Evolutionary conservation across 768 basidiomycete species (phyloP).

Genomic region (Dictyophora rubrovolvata): DNA sequence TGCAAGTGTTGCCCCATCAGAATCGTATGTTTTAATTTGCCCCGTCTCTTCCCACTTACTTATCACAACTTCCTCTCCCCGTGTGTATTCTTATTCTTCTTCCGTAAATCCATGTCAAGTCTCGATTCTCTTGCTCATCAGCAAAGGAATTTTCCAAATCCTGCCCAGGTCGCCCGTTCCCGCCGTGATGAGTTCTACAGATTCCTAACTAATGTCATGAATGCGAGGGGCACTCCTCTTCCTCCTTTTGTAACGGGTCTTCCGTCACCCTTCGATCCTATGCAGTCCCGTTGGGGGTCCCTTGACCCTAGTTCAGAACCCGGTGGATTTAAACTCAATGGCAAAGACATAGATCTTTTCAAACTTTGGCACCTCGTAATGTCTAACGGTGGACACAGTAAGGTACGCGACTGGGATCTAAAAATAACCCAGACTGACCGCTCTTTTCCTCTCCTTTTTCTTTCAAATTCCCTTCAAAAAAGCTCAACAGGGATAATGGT

Average conservation of each 20-base stretch:
- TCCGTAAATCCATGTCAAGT: background rate
- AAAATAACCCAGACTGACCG: background rate
- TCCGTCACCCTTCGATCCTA: constrained; percentile 50
- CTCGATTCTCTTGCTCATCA: constrained; percentile 25
- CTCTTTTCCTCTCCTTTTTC: too few relatives aligned
- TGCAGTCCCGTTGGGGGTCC: constrained; percentile 50
- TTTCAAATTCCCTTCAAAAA: background rate
- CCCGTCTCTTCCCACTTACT: constrained; percentile 19
- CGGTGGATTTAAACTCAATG: constrained; percentile 59
- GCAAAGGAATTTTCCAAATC: constrained; percentile 27
- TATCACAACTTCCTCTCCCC: constrained; percentile 29
- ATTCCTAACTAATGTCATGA: constrained; percentile 51
- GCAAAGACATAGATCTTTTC: constrained; percentile 69
- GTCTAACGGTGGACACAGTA: constrained; percentile 49
- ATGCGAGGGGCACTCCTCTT: constrained; percentile 48
- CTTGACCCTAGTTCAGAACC: constrained; percentile 53
- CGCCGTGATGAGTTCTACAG: constrained; percentile 51
- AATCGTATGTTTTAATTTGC: constrained; percentile 17
- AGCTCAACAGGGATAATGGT: constrained; percentile 26
- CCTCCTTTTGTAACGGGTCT: constrained; percentile 66
- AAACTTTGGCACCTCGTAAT: constrained; percentile 57
- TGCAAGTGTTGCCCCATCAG: background rate
- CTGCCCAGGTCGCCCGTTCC: constrained; percentile 32
- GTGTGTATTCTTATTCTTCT: constrained; percentile 25
- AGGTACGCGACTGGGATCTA: constrained; percentile 31